These are phyloP conservation scores for Trametes punicea DNA, from an alignment of 768 basidiomycete species.

Conservation along the genomic window DNA sequence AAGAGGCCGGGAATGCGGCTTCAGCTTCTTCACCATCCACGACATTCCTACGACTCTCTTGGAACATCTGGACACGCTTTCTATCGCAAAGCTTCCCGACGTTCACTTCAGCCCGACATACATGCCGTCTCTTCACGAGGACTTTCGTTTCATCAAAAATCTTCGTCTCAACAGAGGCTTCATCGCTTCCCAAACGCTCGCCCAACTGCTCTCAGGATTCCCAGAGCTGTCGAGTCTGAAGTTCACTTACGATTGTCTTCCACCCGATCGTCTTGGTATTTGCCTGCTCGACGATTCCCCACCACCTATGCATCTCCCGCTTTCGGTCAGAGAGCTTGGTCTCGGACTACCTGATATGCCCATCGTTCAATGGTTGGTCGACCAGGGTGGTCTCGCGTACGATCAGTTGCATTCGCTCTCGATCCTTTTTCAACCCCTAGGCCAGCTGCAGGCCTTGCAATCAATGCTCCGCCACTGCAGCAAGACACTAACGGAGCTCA, in stretches of 20 bases:
- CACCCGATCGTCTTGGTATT: background rate
- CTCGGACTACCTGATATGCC: background rate
- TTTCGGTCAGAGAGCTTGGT: background rate
- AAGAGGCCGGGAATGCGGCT: background rate
- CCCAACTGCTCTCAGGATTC: background rate
- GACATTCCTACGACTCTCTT: background rate
- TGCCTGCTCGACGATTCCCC: background rate
- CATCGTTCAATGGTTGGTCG: background rate
- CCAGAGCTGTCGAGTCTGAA: background rate
- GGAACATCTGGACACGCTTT: background rate
- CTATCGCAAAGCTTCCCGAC: background rate
- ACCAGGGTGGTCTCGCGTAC: background rate
- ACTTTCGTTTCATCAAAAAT: background rate
- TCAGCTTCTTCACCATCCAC: background rate
- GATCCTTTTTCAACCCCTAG: background rate
- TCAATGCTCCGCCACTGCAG: background rate
- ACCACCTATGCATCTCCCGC: background rate
- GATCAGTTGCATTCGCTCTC: background rate
- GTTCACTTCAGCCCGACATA: background rate
- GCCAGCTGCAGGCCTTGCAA: background rate
- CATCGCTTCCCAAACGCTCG: background rate
- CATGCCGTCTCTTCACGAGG: background rate
- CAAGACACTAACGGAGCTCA: background rate
- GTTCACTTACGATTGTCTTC: background rate
- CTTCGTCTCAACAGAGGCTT: background rate